Conservation (phyloP, 352 stramenopile genomes). For the Pythium monospermum region DNA sequence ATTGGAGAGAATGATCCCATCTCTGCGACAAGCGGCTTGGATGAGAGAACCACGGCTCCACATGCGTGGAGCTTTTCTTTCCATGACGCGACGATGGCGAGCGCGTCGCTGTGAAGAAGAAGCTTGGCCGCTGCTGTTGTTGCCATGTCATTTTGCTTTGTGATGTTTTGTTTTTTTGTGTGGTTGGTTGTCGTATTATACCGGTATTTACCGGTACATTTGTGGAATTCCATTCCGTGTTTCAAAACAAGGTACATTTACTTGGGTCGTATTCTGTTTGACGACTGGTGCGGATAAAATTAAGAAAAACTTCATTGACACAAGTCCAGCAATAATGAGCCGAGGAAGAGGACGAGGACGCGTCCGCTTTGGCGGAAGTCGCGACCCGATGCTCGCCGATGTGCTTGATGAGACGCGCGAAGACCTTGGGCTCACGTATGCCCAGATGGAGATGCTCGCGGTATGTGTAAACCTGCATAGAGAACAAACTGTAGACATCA, state of each 20-base stretch:
- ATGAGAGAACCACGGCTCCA: background rate
- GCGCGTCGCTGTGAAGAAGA: background rate
- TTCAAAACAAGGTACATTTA: constrained; percentile 9
- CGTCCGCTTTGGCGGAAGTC: constrained; percentile 69
- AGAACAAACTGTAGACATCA: too few relatives aligned
- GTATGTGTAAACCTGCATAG: too few relatives aligned
- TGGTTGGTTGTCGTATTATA: too few relatives aligned
- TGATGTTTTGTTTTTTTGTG: background rate
- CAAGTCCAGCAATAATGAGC: constrained; percentile 35
- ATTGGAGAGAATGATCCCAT: background rate
- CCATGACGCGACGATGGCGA: background rate
- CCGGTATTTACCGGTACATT: too few relatives aligned
- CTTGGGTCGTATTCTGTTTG: constrained; percentile 2
- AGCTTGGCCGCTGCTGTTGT: too few relatives aligned
- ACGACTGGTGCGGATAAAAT: constrained; percentile 9
- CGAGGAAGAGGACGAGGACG: constrained; percentile 56
- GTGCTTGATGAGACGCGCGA: constrained; percentile 71
- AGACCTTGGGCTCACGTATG: constrained; percentile 58
- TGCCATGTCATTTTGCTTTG: background rate
- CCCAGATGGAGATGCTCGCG: constrained; percentile 65
- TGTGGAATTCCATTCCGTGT: too few relatives aligned
- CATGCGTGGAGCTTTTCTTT: background rate
- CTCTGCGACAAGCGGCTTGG: background rate
- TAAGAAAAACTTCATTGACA: too few relatives aligned
- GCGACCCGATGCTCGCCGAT: constrained; percentile 57